phyloP scores from a whole-genome alignment of 768 basidiomycete genomes.

The Trametes coccinea region DNA sequence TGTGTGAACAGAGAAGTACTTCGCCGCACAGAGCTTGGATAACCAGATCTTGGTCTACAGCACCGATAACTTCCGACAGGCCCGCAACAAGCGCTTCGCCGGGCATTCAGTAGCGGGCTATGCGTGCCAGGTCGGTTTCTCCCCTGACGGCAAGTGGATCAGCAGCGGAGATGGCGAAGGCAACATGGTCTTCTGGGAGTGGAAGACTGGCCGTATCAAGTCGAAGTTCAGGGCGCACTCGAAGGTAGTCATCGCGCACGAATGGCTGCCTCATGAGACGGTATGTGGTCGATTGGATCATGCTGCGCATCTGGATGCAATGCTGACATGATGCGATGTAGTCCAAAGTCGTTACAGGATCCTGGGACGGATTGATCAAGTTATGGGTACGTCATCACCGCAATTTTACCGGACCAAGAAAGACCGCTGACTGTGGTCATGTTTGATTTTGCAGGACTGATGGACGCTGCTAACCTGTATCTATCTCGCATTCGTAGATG shows the following conservation, averaged over 20 bases:
- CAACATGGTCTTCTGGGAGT: constrained; percentile 98
- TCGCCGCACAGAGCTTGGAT: constrained; percentile 96
- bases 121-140: constrained; percentile 96
- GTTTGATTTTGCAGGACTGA: constrained; percentile 8
- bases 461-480: constrained; percentile 6
- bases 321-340: constrained; percentile 36
- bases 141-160: constrained; percentile 98
- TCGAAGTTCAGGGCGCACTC: constrained; percentile 85
- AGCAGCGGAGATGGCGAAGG: constrained; percentile 95
- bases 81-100: constrained; percentile 97
- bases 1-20: constrained; percentile 74
- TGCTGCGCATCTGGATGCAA: background rate
- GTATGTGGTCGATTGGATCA: constrained; percentile 51
- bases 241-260: constrained; percentile 97
- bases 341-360: constrained; percentile 97
- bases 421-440: background rate
- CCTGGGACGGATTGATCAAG: constrained; percentile 98
- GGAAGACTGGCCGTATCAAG: constrained; percentile 97
- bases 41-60: constrained; percentile 98
- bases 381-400: constrained; percentile 73
- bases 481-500: constrained; percentile 3
- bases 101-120: constrained; percentile 97
- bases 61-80: constrained; percentile 97
- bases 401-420: background rate
- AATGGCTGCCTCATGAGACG: constrained; percentile 97